Evolutionary conservation across 2,329 filamentous ascomycete species (phyloP).

Genomic region (Apiospora hydei): DNA sequence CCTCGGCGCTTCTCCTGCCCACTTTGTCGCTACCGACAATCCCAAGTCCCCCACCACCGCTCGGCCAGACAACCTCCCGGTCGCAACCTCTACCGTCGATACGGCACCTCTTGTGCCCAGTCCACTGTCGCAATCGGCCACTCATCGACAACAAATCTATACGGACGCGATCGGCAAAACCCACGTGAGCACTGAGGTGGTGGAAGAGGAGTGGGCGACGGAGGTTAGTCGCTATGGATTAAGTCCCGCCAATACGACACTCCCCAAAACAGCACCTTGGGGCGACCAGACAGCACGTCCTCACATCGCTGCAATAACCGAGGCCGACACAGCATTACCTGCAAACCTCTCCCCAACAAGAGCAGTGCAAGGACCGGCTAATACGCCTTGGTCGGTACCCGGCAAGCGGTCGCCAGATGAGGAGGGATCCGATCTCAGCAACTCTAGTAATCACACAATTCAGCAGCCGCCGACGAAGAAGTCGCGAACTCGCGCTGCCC

Average conservation of each 20-base stretch:
- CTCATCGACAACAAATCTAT: slow-evolving; percentile 36
- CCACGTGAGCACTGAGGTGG: slow-evolving; percentile 29
- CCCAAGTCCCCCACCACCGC: not conserved
- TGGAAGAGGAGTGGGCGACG: slow-evolving; percentile 36
- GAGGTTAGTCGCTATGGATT: slow-evolving; percentile 42
- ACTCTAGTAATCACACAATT: not conserved
- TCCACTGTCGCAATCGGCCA: slow-evolving; percentile 28
- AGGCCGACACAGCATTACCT: not conserved
- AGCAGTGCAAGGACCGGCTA: not conserved
- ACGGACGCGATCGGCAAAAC: slow-evolving; percentile 32
- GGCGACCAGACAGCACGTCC: slow-evolving; percentile 28
- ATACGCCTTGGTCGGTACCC: not conserved
- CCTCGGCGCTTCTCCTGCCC: not conserved
- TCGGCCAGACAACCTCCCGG: not conserved
- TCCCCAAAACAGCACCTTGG: slow-evolving; percentile 32
- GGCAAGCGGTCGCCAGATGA: slow-evolving; percentile 28
- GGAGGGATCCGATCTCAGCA: not conserved
- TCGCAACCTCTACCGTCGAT: slow-evolving; percentile 31
- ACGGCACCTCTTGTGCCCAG: slow-evolving; percentile 29
- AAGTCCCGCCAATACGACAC: slow-evolving; percentile 34
- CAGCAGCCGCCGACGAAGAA: slow-evolving; percentile 50
- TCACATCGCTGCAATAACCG: slow-evolving; percentile 3
- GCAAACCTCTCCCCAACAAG: slow-evolving; percentile 4
- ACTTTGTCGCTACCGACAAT: not conserved
- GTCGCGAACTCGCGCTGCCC: slow-evolving; percentile 53